Conservation (phyloP, 2,329 filamentous ascomycete genomes). For the Chrysoporthe puriensis region DNA sequence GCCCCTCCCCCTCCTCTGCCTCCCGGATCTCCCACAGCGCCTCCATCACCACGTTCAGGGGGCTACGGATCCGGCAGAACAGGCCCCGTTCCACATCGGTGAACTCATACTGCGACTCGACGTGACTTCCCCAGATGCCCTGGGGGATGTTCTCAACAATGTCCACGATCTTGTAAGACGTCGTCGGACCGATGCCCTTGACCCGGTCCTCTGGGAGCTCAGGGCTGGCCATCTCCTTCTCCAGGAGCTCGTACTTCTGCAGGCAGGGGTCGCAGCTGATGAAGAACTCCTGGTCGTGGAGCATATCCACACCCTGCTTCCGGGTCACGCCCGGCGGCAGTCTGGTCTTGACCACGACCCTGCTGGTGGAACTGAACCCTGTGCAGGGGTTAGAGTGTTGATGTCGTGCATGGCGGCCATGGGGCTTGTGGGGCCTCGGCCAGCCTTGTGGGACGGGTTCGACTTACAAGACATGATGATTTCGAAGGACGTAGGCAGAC, state of each 20-base stretch:
- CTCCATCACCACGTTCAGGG: constrained; percentile 57
- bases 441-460: constrained; percentile 2
- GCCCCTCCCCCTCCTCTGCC: constrained; percentile 35
- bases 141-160: constrained; percentile 38
- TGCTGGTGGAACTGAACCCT: constrained; percentile 50
- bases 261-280: constrained; percentile 57
- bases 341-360: constrained; percentile 46
- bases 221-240: constrained; percentile 30
- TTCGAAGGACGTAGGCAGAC: not conserved
- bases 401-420: constrained; percentile 12
- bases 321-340: constrained; percentile 45
- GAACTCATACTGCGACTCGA: constrained; percentile 59
- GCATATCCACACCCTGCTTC: constrained; percentile 46
- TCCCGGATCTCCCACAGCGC: constrained; percentile 51
- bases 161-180: constrained; percentile 35
- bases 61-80: constrained; percentile 56
- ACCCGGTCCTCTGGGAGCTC: constrained; percentile 33
- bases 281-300: constrained; percentile 58
- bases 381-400: not conserved
- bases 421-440: not conserved
- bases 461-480: constrained; percentile 17
- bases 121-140: constrained; percentile 57
- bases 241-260: constrained; percentile 45
- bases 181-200: constrained; percentile 33
- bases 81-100: constrained; percentile 52